Percentiles rank a stretch among this genome's conserved stretches.
These are phyloP conservation scores for Lupinus albus DNA, from an alignment of 306 rosid species.

Conservation along the genomic window DNA sequence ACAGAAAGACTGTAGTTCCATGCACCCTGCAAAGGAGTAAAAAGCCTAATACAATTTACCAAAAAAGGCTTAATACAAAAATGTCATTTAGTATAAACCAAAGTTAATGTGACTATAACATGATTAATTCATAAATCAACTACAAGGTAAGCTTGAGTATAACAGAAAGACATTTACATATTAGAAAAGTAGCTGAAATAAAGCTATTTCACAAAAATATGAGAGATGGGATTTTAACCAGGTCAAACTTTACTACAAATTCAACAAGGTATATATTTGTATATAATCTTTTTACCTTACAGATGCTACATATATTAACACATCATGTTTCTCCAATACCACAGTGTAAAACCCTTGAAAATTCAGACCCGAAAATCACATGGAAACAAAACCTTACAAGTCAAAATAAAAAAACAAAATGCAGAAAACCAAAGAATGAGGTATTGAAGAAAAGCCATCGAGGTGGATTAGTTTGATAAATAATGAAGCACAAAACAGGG, in stretches of 20 bases:
- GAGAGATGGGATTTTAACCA: slow-evolving; percentile 9
- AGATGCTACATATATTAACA: slow-evolving; percentile 80
- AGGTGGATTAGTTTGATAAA: slow-evolving; percentile 18
- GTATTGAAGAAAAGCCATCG: slow-evolving; percentile 11
- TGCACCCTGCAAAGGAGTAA: slow-evolving; percentile 68
- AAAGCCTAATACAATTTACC: not conserved
- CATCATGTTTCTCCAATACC: slow-evolving; percentile 90
- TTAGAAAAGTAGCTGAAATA: slow-evolving; percentile 29
- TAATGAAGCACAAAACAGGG: not conserved
- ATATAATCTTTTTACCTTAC: slow-evolving; percentile 62
- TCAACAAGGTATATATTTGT: slow-evolving; percentile 21
- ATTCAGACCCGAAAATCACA: slow-evolving; percentile 76
- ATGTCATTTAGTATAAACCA: slow-evolving; percentile 16
- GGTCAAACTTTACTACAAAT: slow-evolving; percentile 31
- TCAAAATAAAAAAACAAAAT: slow-evolving; percentile 24
- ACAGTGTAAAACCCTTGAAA: slow-evolving; percentile 90
- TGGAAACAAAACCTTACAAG: slow-evolving; percentile 32
- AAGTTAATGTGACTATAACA: slow-evolving; percentile 16
- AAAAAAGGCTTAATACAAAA: not conserved
- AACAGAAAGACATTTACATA: slow-evolving; percentile 19
- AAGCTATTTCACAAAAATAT: slow-evolving; percentile 2
- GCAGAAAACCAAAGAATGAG: slow-evolving; percentile 1
- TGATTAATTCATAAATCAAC: slow-evolving; percentile 26
- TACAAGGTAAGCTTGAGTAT: slow-evolving; percentile 30
- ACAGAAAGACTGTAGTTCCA: slow-evolving; percentile 71